These are phyloP conservation scores for Stachybotrys chlorohalonatus DNA, from an alignment of 2,329 filamentous ascomycete species.

Conservation along the genomic window DNA sequence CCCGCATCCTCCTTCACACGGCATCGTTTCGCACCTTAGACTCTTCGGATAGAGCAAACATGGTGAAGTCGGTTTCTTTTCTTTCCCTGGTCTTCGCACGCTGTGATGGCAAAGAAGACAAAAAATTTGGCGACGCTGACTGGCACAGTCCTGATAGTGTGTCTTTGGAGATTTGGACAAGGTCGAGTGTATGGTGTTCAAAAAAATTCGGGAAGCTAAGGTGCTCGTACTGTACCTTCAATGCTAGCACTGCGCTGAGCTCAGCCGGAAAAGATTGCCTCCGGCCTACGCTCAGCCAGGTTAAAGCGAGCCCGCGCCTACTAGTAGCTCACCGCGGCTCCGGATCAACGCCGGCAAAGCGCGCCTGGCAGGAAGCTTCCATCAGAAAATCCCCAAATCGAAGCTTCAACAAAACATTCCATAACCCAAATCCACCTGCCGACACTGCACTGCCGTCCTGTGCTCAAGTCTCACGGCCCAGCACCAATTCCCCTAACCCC, in stretches of 20 bases:
- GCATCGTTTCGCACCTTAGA: conserved; percentile 61
- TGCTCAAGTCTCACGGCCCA: too few species aligned
- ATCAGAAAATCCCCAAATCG: not conserved
- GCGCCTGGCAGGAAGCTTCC: not conserved
- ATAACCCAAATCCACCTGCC: too few species aligned
- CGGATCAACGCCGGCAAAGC: conserved; percentile 21
- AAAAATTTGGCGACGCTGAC: not conserved
- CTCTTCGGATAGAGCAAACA: conserved; percentile 80
- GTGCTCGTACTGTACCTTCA: not conserved
- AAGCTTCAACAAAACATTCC: not conserved
- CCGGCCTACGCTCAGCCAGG: not conserved
- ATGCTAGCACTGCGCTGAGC: not conserved
- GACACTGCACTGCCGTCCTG: too few species aligned
- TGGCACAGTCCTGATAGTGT: not conserved
- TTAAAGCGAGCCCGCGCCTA: not conserved
- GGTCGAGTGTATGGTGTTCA: not conserved
- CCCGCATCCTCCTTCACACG: too few species aligned
- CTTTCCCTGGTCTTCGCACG: too few species aligned
- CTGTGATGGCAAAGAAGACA: not conserved
- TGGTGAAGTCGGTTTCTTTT: conserved; percentile 11
- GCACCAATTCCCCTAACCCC: too few species aligned
- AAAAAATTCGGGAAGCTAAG: not conserved
- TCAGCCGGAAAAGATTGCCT: conserved; percentile 14
- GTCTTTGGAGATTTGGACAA: not conserved
- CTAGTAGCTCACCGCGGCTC: not conserved